Evolutionary conservation across 768 basidiomycete genomes (phyloP), one percentile per base, ranked within the genome.

Genomic region (Phaeotremella skinneri): DNA sequence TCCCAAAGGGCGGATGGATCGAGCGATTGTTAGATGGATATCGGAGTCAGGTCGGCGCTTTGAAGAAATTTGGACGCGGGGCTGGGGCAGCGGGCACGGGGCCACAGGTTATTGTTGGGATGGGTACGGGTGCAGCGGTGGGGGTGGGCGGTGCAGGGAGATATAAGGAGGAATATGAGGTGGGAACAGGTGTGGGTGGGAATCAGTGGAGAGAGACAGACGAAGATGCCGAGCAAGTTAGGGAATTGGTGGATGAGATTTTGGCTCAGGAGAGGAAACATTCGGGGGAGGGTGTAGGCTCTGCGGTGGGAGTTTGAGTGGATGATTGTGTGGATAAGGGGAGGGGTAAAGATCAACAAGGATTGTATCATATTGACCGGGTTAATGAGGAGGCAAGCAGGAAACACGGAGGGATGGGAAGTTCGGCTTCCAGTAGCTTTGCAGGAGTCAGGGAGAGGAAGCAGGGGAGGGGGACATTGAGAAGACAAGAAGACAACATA

Each of bases 1-100:
- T 88, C 73, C 92, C 94, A 0, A 72, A 75, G 17, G 83, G 80
- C 2, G 94, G 94, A 0, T 97, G 93, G 93, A 85, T 99, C 4
- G 85, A 89, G 56, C 80, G 88, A 68, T 68, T 96, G 64, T 76
- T 98, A 39, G 56, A 71, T 11, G 63, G 66, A 2, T 73, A 75
- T 52, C 54, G 51, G 37, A 50, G 51, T 16, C 63, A 72, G 50
- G 54, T 76, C 49, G 66, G 58, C 23, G 55, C 48, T 32, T 42
- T 75, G 56, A 68, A 75, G 56, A 20, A 51, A 53, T 62, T 58
- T 52, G 56, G 43, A 49, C 27, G 52, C 21, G 20, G 25, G 5
- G 4, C 16, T 29, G 49, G 9, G 26, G 14, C n/a, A 41, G n/a
- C 37, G 37, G 13, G 37, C 11, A 41, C n/a, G 37, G 11, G 11